Conservation (phyloP, 2,329 filamentous ascomycete genomes). For the Ploettnerulaceae sp. region DNA sequence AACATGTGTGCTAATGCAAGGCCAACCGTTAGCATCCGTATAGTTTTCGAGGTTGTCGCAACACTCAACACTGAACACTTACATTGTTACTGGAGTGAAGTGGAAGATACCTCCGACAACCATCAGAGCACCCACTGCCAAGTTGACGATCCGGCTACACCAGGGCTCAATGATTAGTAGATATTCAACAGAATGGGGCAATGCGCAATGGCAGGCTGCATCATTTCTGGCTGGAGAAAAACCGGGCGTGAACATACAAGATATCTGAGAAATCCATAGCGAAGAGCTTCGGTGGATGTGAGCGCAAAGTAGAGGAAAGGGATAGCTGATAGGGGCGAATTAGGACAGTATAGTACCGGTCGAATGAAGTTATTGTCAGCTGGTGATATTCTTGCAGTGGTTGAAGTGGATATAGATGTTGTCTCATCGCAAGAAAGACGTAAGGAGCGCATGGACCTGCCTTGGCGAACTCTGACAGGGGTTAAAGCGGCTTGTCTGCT, state of each 20-base stretch:
- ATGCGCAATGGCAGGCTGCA: constrained; percentile 19
- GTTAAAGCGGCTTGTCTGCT: not conserved
- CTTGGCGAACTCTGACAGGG: not conserved
- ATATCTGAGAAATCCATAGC: constrained; percentile 86
- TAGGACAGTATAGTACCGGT: not conserved
- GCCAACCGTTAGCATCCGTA: constrained; percentile 29
- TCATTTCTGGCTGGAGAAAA: not conserved
- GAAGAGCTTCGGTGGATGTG: not conserved
- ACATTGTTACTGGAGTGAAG: constrained; percentile 60
- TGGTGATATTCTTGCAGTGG: not conserved
- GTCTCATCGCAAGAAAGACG: not conserved
- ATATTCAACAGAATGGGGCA: constrained; percentile 9
- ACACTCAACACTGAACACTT: no score
- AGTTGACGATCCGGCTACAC: constrained; percentile 85
- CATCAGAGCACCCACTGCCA: constrained; percentile 82
- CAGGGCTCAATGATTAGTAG: constrained; percentile 29
- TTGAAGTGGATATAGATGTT: not conserved
- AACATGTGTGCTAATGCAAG: constrained; percentile 61
- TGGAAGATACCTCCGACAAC: constrained; percentile 75
- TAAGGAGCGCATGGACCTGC: constrained; percentile 2
- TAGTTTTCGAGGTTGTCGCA: constrained; percentile 6
- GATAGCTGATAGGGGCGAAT: not conserved
- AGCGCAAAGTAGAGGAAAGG: not conserved
- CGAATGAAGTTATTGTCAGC: constrained; percentile 2
- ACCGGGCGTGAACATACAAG: constrained; percentile 66